Conservation (phyloP, 495 filamentous ascomycete genomes). For the Hyaloscypha finlandica region DNA sequence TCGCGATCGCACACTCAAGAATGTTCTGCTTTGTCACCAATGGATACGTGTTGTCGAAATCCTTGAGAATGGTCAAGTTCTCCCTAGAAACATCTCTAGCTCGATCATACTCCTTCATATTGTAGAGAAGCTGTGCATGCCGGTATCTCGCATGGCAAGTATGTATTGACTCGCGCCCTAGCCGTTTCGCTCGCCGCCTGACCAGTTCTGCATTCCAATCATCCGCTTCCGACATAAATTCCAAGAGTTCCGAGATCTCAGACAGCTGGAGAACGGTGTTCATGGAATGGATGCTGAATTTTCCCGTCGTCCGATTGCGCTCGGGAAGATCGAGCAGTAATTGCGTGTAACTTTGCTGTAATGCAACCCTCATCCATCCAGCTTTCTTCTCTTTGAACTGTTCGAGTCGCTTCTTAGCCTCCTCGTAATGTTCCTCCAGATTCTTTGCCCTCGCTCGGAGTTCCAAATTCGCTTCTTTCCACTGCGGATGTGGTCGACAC, state of each 20-base stretch:
- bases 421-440: constrained; percentile 7
- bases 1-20: constrained; percentile 13
- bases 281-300: constrained; percentile 17
- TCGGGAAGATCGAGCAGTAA: constrained; percentile 4
- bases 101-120: not conserved
- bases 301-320: not conserved
- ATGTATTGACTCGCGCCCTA: not conserved
- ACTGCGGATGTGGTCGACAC: constrained; percentile 17
- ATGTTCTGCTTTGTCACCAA: constrained; percentile 13
- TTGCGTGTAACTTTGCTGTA: not conserved
- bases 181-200: constrained; percentile 1
- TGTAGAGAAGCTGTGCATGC: constrained; percentile 6
- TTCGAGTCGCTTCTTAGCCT: constrained; percentile 7
- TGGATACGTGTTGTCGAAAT: not conserved
- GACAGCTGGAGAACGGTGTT: constrained; percentile 15
- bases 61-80: not conserved
- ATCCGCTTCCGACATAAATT: constrained; percentile 3
- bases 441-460: not conserved
- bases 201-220: constrained; percentile 11
- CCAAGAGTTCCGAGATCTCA: constrained; percentile 7
- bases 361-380: not conserved
- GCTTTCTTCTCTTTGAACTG: not conserved
- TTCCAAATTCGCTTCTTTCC: constrained; percentile 6
- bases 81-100: not conserved
- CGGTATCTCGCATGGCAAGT: constrained; percentile 12